A percentile compares a stretch with the other conserved stretches of the same genome.
Evolutionary conservation across 2,329 filamentous ascomycete genomes (phyloP).

Genomic region (Fusarium nurragi): DNA sequence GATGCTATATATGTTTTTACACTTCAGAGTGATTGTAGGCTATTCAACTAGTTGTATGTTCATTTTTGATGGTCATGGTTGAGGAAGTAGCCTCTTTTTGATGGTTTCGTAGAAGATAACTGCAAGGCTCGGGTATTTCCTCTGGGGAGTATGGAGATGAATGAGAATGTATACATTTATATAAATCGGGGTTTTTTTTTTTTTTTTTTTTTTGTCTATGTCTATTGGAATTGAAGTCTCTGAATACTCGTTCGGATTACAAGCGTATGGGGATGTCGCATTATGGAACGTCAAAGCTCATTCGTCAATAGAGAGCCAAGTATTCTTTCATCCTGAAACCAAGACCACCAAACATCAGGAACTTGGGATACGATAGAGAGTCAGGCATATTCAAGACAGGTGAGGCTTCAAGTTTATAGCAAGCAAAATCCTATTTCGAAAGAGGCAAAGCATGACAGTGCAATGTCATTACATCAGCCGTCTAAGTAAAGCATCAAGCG

Average conservation of each 20-base stretch:
- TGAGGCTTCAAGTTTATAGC: background rate
- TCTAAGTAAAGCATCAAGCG: constrained; percentile 26
- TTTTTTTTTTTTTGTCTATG: too few relatives aligned
- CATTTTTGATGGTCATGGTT: too few relatives aligned
- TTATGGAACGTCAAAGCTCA: constrained; percentile 1
- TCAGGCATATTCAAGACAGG: background rate
- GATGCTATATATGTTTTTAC: too few relatives aligned
- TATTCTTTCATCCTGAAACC: background rate
- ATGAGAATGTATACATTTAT: too few relatives aligned
- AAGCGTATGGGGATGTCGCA: background rate
- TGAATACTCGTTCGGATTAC: background rate
- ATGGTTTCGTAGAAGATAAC: too few relatives aligned
- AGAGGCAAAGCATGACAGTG: background rate
- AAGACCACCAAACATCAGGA: background rate
- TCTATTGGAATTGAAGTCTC: too few relatives aligned
- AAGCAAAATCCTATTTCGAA: background rate
- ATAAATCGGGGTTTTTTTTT: too few relatives aligned
- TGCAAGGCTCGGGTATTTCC: too few relatives aligned
- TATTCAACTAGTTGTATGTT: too few relatives aligned
- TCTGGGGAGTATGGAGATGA: too few relatives aligned
- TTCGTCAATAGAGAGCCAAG: background rate
- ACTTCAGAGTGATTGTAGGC: too few relatives aligned
- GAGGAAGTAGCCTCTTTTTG: too few relatives aligned
- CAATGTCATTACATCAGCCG: constrained; percentile 15
- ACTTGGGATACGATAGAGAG: background rate